Evolutionary conservation across 257 asterid genomes (phyloP), one percentile per base, ranked within the genome.

Genomic region (Linderniella brevidens): DNA sequence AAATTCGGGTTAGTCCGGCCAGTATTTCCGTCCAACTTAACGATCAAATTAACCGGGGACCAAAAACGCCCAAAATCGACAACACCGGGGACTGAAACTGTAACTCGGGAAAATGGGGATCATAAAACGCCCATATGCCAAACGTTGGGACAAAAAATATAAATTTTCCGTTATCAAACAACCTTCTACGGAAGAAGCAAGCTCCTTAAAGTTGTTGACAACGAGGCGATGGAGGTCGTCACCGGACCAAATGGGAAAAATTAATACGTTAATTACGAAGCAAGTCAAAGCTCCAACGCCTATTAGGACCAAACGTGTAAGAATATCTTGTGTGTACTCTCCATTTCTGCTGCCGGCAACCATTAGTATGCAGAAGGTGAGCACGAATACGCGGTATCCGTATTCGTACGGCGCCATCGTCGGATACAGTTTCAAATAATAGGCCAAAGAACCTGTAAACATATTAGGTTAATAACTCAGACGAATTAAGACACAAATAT

Each of bases 241-340:
- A 14, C 82, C 78, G 7, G 76, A 59, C 78, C 82, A 74, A 20
- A 62, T 70, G 11, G 79, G 82, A 20, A 46, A 75, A 42, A 75
- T 51, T 17, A 62, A 46, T 5, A 63, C 57, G 35, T 68, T 75
- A 10, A 75, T 54, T 11, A 65, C 3, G 17, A 75, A 64, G 48
- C 73, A 75, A 25, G 66, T 44, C 0, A 42, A 55, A 16, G 74
- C 78, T 16, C 76, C 82, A 32, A 75, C 15, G 3, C 69, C 76
- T 51, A 75, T 70, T 9, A 75, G 73, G 41, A 65, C 47, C 13
- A 75, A 37, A 13, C 79, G 62, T 14, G 76, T 56, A 39, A 65
- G 13, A 41, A 58, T 57, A 0, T 74, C 68, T 18, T 54, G 51
- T 0, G 35, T 46, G 4, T 56, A 63, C 6, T 58, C 44, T 13